phyloP scores from a whole-genome alignment of 1,284 basidiomycete species.

The Agroathelia rolfsii region DNA sequence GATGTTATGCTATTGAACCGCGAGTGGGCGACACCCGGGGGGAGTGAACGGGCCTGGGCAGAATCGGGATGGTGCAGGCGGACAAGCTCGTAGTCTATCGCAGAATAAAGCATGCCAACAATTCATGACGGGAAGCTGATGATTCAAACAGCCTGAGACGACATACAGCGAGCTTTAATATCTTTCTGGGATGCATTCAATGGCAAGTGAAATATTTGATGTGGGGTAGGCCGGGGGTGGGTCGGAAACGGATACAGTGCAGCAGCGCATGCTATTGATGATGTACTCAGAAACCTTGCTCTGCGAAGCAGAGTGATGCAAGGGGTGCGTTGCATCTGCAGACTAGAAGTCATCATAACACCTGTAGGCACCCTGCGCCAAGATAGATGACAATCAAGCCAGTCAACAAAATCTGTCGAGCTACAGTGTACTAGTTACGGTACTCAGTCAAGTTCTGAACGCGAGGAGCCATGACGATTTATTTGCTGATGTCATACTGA shows the following conservation, averaged over 20 bases:
- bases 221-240: slow-evolving; percentile 44
- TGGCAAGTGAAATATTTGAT: slow-evolving; percentile 62
- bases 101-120: slow-evolving; percentile 2
- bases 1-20: slow-evolving; percentile 53
- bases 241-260: slow-evolving; percentile 50
- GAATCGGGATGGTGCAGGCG: slow-evolving; percentile 65
- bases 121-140: neutral
- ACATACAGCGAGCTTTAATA: slow-evolving; percentile 58
- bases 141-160: slow-evolving; percentile 2
- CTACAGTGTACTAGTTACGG: too few species aligned
- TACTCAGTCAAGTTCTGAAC: too few species aligned
- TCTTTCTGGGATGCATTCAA: slow-evolving; percentile 42
- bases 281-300: too few species aligned
- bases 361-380: too few species aligned
- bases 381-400: too few species aligned
- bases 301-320: too few species aligned
- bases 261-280: too few species aligned
- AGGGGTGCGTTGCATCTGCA: too few species aligned
- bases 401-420: too few species aligned
- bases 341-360: too few species aligned
- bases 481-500: too few species aligned
- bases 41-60: slow-evolving; percentile 32
- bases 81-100: slow-evolving; percentile 60
- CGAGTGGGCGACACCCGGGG: slow-evolving; percentile 38
- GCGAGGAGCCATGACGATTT: too few species aligned